These are phyloP conservation scores for Kwoniella pini DNA, from an alignment of 768 basidiomycete genomes.

Conservation along the genomic window DNA sequence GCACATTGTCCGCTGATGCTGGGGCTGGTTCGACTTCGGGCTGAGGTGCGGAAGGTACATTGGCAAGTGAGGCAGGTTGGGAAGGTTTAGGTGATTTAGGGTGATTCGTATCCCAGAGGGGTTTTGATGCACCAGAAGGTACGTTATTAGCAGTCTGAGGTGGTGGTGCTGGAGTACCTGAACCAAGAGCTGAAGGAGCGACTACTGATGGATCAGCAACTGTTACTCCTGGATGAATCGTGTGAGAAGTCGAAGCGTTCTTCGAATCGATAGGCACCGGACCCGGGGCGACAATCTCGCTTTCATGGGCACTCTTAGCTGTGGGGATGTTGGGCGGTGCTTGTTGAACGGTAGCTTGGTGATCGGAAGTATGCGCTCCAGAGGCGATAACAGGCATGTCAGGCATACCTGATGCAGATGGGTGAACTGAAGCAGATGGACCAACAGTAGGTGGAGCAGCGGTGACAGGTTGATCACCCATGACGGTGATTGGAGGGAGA, in stretches of 20 bases:
- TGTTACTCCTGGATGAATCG: neutral
- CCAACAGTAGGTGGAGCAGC: slow-evolving; percentile 9
- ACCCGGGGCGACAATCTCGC: slow-evolving; percentile 6
- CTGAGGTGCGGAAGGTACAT: slow-evolving; percentile 25
- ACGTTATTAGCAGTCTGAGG: slow-evolving; percentile 17
- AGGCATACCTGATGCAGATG: slow-evolving; percentile 3
- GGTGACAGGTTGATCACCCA: slow-evolving; percentile 2
- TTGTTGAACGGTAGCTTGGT: slow-evolving; percentile 7
- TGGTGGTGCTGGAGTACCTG: slow-evolving; percentile 12
- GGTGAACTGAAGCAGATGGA: slow-evolving; percentile 15
- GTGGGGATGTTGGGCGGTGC: slow-evolving; percentile 12
- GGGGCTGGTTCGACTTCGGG: neutral
- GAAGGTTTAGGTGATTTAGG: slow-evolving; percentile 18
- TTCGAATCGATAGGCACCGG: slow-evolving; percentile 10
- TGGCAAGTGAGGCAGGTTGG: slow-evolving; percentile 7
- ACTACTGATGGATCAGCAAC: slow-evolving; percentile 12
- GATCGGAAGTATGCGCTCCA: slow-evolving; percentile 13
- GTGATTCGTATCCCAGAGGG: slow-evolving; percentile 22
- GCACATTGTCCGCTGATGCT: neutral
- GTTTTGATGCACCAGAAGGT: slow-evolving; percentile 7
- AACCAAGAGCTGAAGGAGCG: neutral
- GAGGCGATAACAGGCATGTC: slow-evolving; percentile 4
- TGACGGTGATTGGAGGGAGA: neutral
- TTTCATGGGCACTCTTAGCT: slow-evolving; percentile 2
- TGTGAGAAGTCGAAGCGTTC: slow-evolving; percentile 10